Base-by-base conservation (phyloP, 2,329 filamentous ascomycete species). In the Fusarium fujikuroi region DNA sequence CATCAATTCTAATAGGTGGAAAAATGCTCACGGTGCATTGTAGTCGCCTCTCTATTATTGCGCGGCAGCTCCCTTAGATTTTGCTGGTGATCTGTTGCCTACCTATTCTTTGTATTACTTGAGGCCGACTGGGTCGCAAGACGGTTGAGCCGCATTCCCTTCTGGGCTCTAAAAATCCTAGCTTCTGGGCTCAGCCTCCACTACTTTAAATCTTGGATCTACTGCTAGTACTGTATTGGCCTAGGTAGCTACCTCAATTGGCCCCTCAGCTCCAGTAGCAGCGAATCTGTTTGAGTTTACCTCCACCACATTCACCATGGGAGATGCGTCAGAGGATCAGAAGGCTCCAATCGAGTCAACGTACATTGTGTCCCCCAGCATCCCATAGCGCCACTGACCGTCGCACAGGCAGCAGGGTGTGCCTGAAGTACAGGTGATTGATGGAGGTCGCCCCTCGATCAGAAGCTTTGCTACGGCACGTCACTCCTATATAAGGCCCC, bases 401-500 rank as follows among this genome's bases (percentile, higher is more conserved):
- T 19, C 2, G 9, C 4, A 34, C 19, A 52, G 47, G 8, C 30
- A 52, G 4, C 11, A 23, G 2, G n/a, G 25, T 19, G 9, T 3
- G 0, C 30, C 30, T 5, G 8, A 52, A 36, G 30, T 52, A 2
- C n/a, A 52, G 12, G 30, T 36, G 12, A 52, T 52, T 34, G 47
- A 52, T 8, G 30, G 30, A 8, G 30, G 47, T 1, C 47, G 47
- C 16, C 47, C 47, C 2, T 34, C 47, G 0, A 52, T 52, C 16
- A 52, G 47, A 23, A 36, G 6, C 9, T 52, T 52, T 12, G 30
- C 30, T 11, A 3, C 16, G 9, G 47, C 5, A 34, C 3, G 47
- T 25, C 15, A 2, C 14, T 11, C 0, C 0, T 4, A 2, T 0
- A 1, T 3, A 1, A 15, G 3, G n/a, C 5, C 30, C 9, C 6